Evolutionary conservation across 345 rosid species (phyloP).

Genomic region (Streptanthus diversifolius): DNA sequence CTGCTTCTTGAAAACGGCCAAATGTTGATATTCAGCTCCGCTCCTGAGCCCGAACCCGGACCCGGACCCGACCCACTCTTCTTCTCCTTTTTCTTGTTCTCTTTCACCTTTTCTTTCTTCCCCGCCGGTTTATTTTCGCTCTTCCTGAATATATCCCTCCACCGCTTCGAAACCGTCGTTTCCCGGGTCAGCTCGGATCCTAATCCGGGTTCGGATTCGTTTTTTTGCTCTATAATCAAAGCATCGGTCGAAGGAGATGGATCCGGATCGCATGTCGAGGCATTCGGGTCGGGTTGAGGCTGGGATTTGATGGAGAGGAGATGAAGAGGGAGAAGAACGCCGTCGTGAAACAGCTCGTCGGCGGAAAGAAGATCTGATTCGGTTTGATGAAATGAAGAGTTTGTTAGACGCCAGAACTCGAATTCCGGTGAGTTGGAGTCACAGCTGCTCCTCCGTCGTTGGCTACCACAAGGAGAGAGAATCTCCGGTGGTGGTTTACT

Average conservation of each 20-base stretch:
- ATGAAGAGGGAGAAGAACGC: conserved; percentile 62
- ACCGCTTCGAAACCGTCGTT: conserved; percentile 53
- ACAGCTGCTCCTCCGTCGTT: conserved; percentile 35
- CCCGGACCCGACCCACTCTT: conserved; percentile 32
- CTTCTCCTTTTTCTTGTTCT: conserved; percentile 36
- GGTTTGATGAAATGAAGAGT: conserved; percentile 42
- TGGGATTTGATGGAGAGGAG: conserved; percentile 33
- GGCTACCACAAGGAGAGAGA: conserved; percentile 30
- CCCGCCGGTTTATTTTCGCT: conserved; percentile 38
- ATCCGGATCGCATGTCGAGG: conserved; percentile 19
- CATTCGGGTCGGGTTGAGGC: conserved; percentile 11
- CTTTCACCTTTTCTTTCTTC: conserved; percentile 42
- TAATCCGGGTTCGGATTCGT: conserved; percentile 15
- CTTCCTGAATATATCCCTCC: conserved; percentile 65
- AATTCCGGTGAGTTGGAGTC: conserved; percentile 60
- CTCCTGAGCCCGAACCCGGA: conserved; percentile 29
- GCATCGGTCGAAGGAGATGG: conserved; percentile 1
- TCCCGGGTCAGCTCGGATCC: conserved; percentile 18
- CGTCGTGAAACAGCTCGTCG: conserved; percentile 71
- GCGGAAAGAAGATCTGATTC: conserved; percentile 56
- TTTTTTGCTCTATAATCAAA: conserved; percentile 17
- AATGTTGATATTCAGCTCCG: conserved; percentile 68
- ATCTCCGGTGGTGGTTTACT: conserved; percentile 28
- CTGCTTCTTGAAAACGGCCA: conserved; percentile 89
- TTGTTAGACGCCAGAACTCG: conserved; percentile 64